Conservation (phyloP, 495 filamentous ascomycete species). For the Collariella sp. region DNA sequence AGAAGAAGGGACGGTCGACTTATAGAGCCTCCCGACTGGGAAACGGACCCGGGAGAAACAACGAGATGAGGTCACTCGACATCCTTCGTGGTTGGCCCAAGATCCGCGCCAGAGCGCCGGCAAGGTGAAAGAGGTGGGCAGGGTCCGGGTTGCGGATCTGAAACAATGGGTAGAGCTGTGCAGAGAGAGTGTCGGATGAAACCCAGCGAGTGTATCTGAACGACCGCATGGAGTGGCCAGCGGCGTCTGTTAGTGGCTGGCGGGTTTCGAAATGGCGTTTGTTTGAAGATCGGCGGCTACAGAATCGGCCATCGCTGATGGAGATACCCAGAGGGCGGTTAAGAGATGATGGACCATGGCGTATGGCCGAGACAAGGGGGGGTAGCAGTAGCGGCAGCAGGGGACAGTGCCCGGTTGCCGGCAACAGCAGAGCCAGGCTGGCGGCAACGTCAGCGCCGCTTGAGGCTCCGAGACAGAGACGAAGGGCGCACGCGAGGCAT, state of each 20-base stretch:
- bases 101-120: constrained; percentile 4
- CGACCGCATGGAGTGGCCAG: constrained; percentile 30
- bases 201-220: constrained; percentile 42
- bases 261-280: constrained; percentile 40
- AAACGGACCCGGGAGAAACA: constrained; percentile 18
- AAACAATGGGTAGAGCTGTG: constrained; percentile 36
- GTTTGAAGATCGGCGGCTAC: constrained; percentile 45
- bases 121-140: constrained; percentile 9
- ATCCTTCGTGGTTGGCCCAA: constrained; percentile 7
- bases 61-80: constrained; percentile 8
- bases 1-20: constrained; percentile 25
- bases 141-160: constrained; percentile 28
- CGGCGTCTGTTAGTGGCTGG: constrained; percentile 42
- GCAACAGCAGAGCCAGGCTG: constrained; percentile 1
- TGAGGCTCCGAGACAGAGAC: not conserved
- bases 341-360: constrained; percentile 19
- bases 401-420: not conserved
- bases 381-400: not conserved
- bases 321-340: constrained; percentile 35
- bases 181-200: constrained; percentile 36
- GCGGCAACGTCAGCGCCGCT: constrained; percentile 7
- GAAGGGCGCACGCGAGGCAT: not conserved
- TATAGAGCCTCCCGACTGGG: constrained; percentile 22
- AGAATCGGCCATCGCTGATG: constrained; percentile 20
- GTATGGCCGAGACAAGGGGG: constrained; percentile 1